Evolutionary conservation across 129 eudicot genomes (phyloP).

Genomic region (Tagetes erecta): DNA sequence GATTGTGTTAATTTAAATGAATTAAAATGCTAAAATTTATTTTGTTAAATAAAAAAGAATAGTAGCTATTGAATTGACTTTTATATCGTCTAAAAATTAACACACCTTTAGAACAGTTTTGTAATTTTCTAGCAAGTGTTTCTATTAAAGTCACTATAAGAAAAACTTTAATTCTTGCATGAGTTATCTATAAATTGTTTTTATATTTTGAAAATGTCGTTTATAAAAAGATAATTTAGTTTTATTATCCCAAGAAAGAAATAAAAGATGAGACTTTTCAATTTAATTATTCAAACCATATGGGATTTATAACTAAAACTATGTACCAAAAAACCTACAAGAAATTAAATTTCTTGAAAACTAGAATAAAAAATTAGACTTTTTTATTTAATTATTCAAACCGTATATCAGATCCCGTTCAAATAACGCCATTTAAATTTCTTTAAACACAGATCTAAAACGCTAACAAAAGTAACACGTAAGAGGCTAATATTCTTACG

Average conservation of each 20-base stretch:
- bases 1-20: not conserved
- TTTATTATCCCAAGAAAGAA: not conserved
- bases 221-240: too few relatives aligned
- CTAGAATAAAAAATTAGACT: not conserved
- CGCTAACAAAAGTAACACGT: too few relatives aligned
- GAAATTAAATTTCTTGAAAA: not conserved
- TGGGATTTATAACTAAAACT: too few relatives aligned
- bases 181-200: too few relatives aligned
- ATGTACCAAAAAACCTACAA: not conserved
- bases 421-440: not conserved
- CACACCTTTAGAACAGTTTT: not conserved
- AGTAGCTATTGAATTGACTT: not conserved
- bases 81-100: not conserved
- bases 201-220: too few relatives aligned
- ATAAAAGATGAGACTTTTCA: not conserved
- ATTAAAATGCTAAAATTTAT: not conserved
- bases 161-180: too few relatives aligned
- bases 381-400: too few relatives aligned
- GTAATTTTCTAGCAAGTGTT: not conserved
- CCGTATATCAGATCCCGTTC: too few relatives aligned
- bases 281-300: not conserved
- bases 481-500: too few relatives aligned
- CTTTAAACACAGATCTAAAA: not conserved
- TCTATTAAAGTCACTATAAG: not conserved
- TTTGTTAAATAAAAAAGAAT: too few relatives aligned